A percentile compares a stretch with the other conserved stretches of the same genome.
Evolutionary conservation across 1,284 basidiomycete species (phyloP).

Genomic region (Ceratobasidium sp.): DNA sequence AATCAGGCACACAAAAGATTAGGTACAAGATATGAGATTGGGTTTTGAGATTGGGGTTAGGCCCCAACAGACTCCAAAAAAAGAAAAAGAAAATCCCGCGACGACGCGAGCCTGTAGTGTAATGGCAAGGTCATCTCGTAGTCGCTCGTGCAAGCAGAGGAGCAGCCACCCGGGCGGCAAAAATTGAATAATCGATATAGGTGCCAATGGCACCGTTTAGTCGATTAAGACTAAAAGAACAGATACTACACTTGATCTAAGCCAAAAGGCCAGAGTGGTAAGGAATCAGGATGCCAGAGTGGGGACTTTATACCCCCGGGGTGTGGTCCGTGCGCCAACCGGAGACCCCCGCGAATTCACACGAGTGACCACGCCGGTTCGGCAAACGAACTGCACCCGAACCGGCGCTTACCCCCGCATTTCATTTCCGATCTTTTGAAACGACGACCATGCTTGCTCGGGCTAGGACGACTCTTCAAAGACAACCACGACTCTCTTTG

Average conservation of each 20-base stretch:
- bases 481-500: conserved; percentile 13
- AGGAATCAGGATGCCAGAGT: conserved; percentile 53
- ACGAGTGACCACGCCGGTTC: too few relatives aligned
- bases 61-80: conserved; percentile 8
- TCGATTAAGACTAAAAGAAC: conserved; percentile 68
- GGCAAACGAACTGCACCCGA: not conserved
- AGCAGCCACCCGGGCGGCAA: too few relatives aligned
- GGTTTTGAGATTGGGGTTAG: conserved; percentile 36
- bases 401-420: conserved; percentile 10
- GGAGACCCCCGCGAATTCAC: too few relatives aligned
- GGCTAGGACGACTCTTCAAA: conserved; percentile 5
- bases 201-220: too few relatives aligned
- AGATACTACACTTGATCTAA: conserved; percentile 98
- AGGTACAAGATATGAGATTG: not conserved
- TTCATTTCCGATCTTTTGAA: not conserved
- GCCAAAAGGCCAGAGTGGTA: conserved; percentile 94
- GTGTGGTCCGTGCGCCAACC: conserved; percentile 30
- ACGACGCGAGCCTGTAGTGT: conserved; percentile 39
- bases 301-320: conserved; percentile 30
- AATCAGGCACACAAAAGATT: too few relatives aligned
- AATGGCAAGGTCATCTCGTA: conserved; percentile 37
- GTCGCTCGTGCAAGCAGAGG: too few relatives aligned
- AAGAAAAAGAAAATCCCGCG: conserved; percentile 32
- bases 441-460: conserved; percentile 34
- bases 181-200: too few relatives aligned